Evolutionary conservation across 345 rosid genomes (phyloP).

Genomic region (Citrus medica): DNA sequence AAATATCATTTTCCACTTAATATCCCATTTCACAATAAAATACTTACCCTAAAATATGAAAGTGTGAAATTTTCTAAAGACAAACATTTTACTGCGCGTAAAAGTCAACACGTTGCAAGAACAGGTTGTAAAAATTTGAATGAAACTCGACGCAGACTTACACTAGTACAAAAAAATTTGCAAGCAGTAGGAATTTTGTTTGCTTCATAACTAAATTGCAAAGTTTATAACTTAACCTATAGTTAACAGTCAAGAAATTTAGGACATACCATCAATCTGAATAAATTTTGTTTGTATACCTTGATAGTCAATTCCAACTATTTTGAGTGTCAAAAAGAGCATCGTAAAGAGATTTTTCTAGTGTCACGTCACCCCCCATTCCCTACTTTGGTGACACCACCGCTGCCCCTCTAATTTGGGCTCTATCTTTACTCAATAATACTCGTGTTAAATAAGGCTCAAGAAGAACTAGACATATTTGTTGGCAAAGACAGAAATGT

Average conservation of each 20-base stretch:
- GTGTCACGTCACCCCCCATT: background rate
- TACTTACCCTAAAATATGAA: background rate
- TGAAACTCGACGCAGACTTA: background rate
- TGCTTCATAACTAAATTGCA: background rate
- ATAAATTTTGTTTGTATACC: background rate
- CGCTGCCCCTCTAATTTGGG: slow-evolving; percentile 24
- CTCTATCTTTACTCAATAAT: slow-evolving; percentile 26
- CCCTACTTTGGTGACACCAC: slow-evolving; percentile 10
- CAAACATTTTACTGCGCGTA: background rate
- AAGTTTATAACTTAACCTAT: background rate
- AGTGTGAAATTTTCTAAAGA: background rate
- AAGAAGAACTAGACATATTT: slow-evolving; percentile 20
- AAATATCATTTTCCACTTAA: background rate
- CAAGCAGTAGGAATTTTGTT: background rate
- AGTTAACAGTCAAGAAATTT: background rate
- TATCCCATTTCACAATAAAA: background rate
- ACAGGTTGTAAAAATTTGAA: background rate
- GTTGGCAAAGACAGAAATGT: slow-evolving; percentile 14
- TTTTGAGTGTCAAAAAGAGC: background rate
- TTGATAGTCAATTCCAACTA: background rate
- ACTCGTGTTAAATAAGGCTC: slow-evolving; percentile 18
- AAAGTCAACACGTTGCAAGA: background rate
- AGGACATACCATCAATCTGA: background rate
- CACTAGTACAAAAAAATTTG: background rate
- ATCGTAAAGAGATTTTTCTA: background rate